These are phyloP conservation scores for Rubia peregrina DNA, from an alignment of 305 asterid genomes.

Conservation along the genomic window DNA sequence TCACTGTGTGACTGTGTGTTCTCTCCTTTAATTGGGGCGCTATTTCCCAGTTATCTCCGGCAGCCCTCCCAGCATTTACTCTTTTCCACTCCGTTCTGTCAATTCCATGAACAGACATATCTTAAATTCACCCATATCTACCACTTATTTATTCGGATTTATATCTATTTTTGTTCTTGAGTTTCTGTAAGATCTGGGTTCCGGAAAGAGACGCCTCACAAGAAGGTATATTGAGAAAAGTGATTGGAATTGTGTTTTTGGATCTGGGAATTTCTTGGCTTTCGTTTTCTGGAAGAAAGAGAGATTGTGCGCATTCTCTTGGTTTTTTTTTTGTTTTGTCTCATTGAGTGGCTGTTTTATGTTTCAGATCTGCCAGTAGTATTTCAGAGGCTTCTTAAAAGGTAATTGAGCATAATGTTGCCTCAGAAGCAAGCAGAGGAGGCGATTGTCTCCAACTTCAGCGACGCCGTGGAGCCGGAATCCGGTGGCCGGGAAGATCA, in stretches of 20 bases:
- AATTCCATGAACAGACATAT: constrained; percentile 13
- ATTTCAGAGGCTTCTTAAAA: constrained; percentile 11
- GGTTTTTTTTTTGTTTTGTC: constrained; percentile 28
- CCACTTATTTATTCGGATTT: not conserved
- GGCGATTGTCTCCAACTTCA: constrained; percentile 68
- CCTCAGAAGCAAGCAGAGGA: constrained; percentile 86
- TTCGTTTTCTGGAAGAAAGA: constrained; percentile 29
- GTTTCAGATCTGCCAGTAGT: constrained; percentile 33
- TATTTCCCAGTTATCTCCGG: not conserved
- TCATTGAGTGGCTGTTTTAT: constrained; percentile 31
- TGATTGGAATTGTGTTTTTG: constrained; percentile 20
- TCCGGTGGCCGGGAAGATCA: constrained; percentile 26
- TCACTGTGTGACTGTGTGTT: not conserved
- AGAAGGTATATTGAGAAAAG: constrained; percentile 19
- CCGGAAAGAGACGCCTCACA: constrained; percentile 28
- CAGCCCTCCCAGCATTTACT: constrained; percentile 12
- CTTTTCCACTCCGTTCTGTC: not conserved
- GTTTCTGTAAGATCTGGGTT: constrained; percentile 25
- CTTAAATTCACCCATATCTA: not conserved
- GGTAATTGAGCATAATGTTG: constrained; percentile 51
- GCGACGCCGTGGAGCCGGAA: constrained; percentile 42
- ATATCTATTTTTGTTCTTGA: not conserved
- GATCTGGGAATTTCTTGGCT: constrained; percentile 48
- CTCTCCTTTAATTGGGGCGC: constrained; percentile 11
- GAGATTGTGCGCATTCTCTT: constrained; percentile 3